Conservation (phyloP, 306 rosid species). For the Vigna nakashimae region DNA sequence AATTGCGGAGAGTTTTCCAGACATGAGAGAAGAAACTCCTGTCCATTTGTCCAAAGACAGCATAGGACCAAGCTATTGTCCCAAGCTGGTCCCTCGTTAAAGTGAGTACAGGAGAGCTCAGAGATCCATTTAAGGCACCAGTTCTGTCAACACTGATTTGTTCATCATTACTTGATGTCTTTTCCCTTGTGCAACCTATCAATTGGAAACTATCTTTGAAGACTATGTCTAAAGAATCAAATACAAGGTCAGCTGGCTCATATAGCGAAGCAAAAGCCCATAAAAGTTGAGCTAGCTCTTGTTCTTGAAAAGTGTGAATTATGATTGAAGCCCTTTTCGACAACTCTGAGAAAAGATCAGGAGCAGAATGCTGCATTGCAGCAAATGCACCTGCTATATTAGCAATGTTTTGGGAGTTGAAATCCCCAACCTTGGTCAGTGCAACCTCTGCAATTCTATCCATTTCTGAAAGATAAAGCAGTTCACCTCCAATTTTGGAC, state of each 20-base stretch:
- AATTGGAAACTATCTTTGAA: conserved; percentile 58
- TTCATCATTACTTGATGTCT: conserved; percentile 39
- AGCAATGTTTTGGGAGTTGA: conserved; percentile 91
- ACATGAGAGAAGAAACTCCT: conserved; percentile 68
- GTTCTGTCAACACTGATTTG: conserved; percentile 44
- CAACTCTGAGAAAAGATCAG: conserved; percentile 76
- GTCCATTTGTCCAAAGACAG: conserved; percentile 79
- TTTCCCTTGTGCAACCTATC: conserved; percentile 46
- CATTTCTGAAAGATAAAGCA: conserved; percentile 91
- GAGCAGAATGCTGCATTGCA: conserved; percentile 88
- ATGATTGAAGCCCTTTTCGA: conserved; percentile 70
- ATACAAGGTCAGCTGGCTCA: conserved; percentile 67
- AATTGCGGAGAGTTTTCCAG: conserved; percentile 71
- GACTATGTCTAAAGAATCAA: conserved; percentile 71
- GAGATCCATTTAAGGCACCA: conserved; percentile 47
- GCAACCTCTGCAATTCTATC: conserved; percentile 94
- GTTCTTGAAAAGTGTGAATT: conserved; percentile 81
- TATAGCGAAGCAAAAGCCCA: conserved; percentile 93
- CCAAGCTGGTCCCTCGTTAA: conserved; percentile 83
- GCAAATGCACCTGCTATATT: conserved; percentile 94
- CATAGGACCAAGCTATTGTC: conserved; percentile 88
- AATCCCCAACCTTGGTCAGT: conserved; percentile 70
- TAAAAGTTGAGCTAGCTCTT: conserved; percentile 90
- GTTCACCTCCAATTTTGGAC: conserved; percentile 92
- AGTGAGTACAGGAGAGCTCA: conserved; percentile 56